Evolutionary conservation across 2,329 filamentous ascomycete genomes (phyloP), one percentile per base, ranked within the genome.

Genomic region (Pseudogymnoascus sp.): DNA sequence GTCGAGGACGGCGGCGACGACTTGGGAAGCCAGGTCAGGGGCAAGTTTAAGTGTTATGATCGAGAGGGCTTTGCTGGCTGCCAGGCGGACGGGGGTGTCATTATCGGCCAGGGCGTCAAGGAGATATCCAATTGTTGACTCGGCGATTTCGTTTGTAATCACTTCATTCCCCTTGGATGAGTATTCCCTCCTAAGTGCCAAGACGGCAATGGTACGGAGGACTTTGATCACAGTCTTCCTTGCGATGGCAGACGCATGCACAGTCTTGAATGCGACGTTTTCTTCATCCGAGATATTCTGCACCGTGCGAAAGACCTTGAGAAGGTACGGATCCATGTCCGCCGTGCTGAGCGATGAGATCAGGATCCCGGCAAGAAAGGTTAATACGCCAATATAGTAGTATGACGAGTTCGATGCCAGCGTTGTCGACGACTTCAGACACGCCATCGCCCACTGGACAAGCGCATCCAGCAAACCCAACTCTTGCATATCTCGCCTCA

Each of bases 41-140:
- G 91, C 85, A 6, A 99, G 76, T 66, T 89, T 92, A 58, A 95
- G 77, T 0, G 92, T 88, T 66, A 97, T 85, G 60, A 96, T 82
- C 73, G 91, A 96, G 47, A 97, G 82, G 3, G 91, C 89, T 75
- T 99, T 99, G 72, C 91, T 96, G 18, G 93, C 90, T 33, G 93
- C 89, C 68, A 96, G 84, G 37, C 94, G 82, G 11, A 99, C 92
- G 0, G 91, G 91, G 0, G 92, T 97, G 69, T 97, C 92, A 63
- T 90, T 89, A 72, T 99, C 94, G 1, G 85, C 85, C 1, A 97
- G 77, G 11, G 82, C 81, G 63, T 90, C 87, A 2, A 99, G 80
- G 2, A 97, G 80, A 68, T 89, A 86, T 60, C 91, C 89, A 66
- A 99, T 91, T 4, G 89, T 83, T 30, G 87, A 86, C 74, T 97